A percentile compares a stretch with the other conserved stretches of the same genome.
Conservation (phyloP, 768 basidiomycete genomes). For the Flagelloscypha sp. region DNA sequence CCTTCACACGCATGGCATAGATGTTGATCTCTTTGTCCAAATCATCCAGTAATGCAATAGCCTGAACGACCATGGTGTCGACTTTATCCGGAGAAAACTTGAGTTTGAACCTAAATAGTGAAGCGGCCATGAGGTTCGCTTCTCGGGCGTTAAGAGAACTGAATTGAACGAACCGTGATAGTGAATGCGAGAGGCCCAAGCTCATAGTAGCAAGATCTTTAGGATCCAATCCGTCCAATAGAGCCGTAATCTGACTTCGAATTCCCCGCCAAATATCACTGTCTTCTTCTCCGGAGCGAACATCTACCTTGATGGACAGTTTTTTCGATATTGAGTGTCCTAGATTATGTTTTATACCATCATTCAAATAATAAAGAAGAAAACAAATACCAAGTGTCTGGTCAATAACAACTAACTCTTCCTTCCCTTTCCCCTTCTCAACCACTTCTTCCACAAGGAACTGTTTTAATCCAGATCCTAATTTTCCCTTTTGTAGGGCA, state of each 20-base stretch:
- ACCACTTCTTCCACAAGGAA: conserved; percentile 83
- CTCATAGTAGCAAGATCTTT: conserved; percentile 97
- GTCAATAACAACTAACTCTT: conserved; percentile 79
- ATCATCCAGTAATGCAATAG: conserved; percentile 94
- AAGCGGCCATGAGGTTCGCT: conserved; percentile 5
- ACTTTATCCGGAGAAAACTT: conserved; percentile 99
- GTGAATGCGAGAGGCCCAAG: conserved; percentile 91
- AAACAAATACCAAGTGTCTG: conserved; percentile 70
- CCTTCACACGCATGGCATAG: conserved; percentile 98
- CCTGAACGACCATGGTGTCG: conserved; percentile 99
- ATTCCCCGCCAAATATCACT: conserved; percentile 95
- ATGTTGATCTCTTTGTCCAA: conserved; percentile 99
- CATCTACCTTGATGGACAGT: conserved; percentile 78
- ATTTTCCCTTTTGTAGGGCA: conserved; percentile 83
- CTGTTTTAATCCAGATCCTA: conserved; percentile 88
- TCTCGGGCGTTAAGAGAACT: neutral
- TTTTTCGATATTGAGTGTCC: conserved; percentile 89
- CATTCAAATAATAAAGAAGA: conserved; percentile 4
- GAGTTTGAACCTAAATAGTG: conserved; percentile 74
- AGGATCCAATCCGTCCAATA: conserved; percentile 87
- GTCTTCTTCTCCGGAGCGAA: conserved; percentile 43
- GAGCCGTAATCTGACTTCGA: conserved; percentile 73
- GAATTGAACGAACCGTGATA: conserved; percentile 63
- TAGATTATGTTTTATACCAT: conserved; percentile 20
- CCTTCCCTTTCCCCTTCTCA: conserved; percentile 87